Evolutionary conservation across 768 basidiomycete species (phyloP), one percentile per base, ranked within the genome.

Genomic region (Rossbeevera mucosa): DNA sequence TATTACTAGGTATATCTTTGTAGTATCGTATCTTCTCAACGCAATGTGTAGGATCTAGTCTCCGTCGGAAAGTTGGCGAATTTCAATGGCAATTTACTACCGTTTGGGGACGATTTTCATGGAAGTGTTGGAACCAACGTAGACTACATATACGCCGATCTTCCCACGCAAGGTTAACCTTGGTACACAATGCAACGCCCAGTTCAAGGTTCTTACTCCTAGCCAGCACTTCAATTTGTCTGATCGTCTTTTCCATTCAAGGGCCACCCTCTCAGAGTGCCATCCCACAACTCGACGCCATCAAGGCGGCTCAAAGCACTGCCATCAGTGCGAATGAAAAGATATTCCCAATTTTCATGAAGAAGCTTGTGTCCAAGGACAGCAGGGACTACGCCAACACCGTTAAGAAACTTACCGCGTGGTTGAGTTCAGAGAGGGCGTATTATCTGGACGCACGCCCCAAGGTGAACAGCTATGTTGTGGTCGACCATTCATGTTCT

Each of bases 371-470:
- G 3, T 63, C 67, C 44, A 52, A 61, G 22, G 63, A 76, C 40
- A 2, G 42, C 38, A 59, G 40, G 8, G 60, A 66, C 12, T 70
- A 55, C 18, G 16, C 38, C 21, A 49, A 20, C 16, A 67, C 55
- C 2, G 29, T 74, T 6, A 59, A 59, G 16, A 80, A 74, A 59
- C 63, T 82, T 18, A 64, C 70, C 1, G 5, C n/a, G 2, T 83
- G 79, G 80, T 59, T 81, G 38, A 44, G 60, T 22, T 74, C 75
- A 47, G 69, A 72, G 38, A 76, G 74, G 56, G 81, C 81, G 1
- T 83, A 83, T 58, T 83, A 83, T 59, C 44, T 62, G 1, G 68
- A 55, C 28, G 81, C 80, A 40, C 74, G 78, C 30, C 74, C 72
- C 42, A 74, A 77, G 67, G 82, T 80, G 52, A 54, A 69, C 59